Evolutionary conservation across 2,329 filamentous ascomycete genomes (phyloP), one percentile per base, ranked within the genome.

Genomic region (Fusarium sublunatum): DNA sequence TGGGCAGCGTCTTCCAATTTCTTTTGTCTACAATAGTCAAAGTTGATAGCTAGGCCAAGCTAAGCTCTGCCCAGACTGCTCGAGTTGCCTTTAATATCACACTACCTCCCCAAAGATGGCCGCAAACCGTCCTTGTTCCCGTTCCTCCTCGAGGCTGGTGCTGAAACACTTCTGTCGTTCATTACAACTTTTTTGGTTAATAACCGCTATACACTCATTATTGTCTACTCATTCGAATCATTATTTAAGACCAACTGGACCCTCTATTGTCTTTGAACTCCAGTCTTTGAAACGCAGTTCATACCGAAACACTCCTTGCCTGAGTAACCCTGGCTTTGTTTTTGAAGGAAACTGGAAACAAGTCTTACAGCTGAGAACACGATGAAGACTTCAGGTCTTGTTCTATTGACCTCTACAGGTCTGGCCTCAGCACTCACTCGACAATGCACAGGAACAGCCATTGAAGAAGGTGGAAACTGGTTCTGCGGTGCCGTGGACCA

Each of bases 401-500:
- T 65, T 15, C 31, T 76, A 13, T 65, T 77, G 53, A 70, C 70
- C 53, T 68, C 68, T 38, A 67, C 70, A 50, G 61, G 72, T 58
- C 53, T 74, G 64, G 70, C 70, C 22, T 65, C 72, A 25, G 76
- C 74, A 40, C 56, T 72, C 11, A 71, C 68, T 5, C 73, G 76
- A 50, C 73, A 78, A 61, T 80, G 78, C 65, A 70, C 71, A 6
- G 76, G 75, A 31, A 71, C 31, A 6, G 67, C 73, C 26, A 61
- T 70, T 44, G 55, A 79, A 7, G 78, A 80, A 58, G 72, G 72
- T 25, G 85, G 86, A 59, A 91, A 91, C 75, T 88, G 77, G 78
- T 91, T 88, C 77, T 91, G 88, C 75, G 81, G 86, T 53, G 71
- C 82, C 35, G 88, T 92, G 54, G 76, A 83, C 54, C 84, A 87